Evolutionary conservation across 495 filamentous ascomycete species (phyloP).

Genomic region (Lepraria neglecta): DNA sequence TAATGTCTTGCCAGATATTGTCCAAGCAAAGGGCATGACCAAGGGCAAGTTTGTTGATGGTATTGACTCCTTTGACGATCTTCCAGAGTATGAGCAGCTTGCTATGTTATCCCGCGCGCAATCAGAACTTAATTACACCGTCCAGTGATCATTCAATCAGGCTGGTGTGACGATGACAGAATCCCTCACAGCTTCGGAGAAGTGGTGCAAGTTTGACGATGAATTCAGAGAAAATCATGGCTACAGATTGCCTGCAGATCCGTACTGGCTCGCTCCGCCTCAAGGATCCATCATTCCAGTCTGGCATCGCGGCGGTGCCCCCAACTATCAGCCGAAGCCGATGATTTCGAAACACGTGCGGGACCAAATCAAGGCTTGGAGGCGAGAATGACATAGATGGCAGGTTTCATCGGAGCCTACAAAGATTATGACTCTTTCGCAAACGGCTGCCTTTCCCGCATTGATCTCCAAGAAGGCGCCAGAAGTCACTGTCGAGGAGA

Average conservation of each 20-base stretch:
- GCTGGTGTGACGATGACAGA: constrained; percentile 25
- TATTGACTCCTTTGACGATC: constrained; percentile 23
- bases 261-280: constrained; percentile 30
- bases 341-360: constrained; percentile 28
- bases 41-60: constrained; percentile 1
- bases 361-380: constrained; percentile 30
- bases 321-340: constrained; percentile 31
- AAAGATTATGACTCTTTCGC: neutral
- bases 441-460: neutral
- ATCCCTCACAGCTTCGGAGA: constrained; percentile 27
- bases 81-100: constrained; percentile 28
- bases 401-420: neutral
- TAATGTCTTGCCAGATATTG: constrained; percentile 25
- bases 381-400: constrained; percentile 12
- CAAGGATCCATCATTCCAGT: constrained; percentile 31
- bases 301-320: constrained; percentile 29
- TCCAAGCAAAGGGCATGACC: constrained; percentile 14
- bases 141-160: constrained; percentile 27
- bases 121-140: constrained; percentile 29
- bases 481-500: constrained; percentile 1
- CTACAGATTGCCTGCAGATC: constrained; percentile 28
- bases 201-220: constrained; percentile 27
- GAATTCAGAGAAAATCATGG: constrained; percentile 25
- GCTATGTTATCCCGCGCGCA: constrained; percentile 24
- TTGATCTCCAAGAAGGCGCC: neutral